Base-by-base conservation (phyloP, 768 basidiomycete species). In the Lactarius psammicola region DNA sequence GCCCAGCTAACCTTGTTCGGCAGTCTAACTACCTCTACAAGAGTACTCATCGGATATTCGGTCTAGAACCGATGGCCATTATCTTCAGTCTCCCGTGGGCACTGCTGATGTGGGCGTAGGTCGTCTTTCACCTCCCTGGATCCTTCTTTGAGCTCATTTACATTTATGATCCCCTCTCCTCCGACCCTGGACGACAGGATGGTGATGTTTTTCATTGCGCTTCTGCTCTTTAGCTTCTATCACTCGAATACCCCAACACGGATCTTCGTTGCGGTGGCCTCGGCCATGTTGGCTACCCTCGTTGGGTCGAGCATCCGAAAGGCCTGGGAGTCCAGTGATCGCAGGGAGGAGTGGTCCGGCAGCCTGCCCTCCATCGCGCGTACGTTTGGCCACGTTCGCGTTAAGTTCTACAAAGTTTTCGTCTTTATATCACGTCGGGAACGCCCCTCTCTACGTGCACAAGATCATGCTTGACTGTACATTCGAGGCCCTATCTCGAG, bases 91-190 rank as follows among this genome's bases (percentile, higher is more conserved):
- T 51, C 49, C 49, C 49, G 23, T 51, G 49, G 49, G 49, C 49
- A 2, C 23, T 51, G 34, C 75, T 86, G 46, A 80, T 86, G 76
- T 86, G 84, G 84, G 80, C 79, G 85, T 85, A 69, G 74, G 84
- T 79, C 13, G 17, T 8, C 1, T 33, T 5, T 23, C 55, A 1
- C 9, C 34, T 20, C 5, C 26, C 49, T 3, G 26, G 44, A 11
- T 44, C 1, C 15, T n/a, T 2, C 1, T 13, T 18, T 13, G 23
- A 42, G 18, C 11, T 38, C 34, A 28, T 62, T 26, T 31, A 8
- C 13, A 18, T 40, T 17, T 51, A 4, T 15, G 5, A 13, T 28
- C 18, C n/a, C 33, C 42, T 17, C 3, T 26, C 2, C 30, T 13
- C 38, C 23, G 44, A 23, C n/a, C 10, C n/a, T 23, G 30, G 13